Evolutionary conservation across 495 filamentous ascomycete genomes (phyloP), one percentile per base, ranked within the genome.

Genomic region (Neurospora terricola): DNA sequence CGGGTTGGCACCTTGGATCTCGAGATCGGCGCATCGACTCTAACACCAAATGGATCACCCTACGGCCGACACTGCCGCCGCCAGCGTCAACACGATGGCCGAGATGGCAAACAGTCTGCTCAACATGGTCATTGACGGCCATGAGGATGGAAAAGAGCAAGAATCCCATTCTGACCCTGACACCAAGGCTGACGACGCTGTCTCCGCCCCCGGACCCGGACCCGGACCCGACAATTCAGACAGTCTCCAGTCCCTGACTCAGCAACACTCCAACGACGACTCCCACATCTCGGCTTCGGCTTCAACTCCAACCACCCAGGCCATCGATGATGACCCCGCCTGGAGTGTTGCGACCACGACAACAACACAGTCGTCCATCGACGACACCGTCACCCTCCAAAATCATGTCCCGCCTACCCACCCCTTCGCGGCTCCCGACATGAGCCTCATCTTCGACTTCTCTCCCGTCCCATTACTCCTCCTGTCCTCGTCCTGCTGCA

Each of bases 381-480:
- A 66, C 27, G 54, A 66, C 6, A 34, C 54, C 54, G 7, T 66
- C 54, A 36, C 30, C 54, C 27, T 66, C 30, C 54, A 66, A 34
- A 9, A 34, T 8, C 5, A 66, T 66, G 54, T 66, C 54, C 54
- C 54, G 23, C 27, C 27, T 34, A 66, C 54, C 11, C 54, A 66
- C 12, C 54, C 54, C 27, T 66, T 66, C 1, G 54, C 70, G 5
- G 36, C 39, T 38, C 71, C 71, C n/a, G 76, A 79, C 69, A 30
- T 77, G 3, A 66, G 62, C 72, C 69, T 75, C 34, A 34, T 88
- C 69, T 84, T 84, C 76, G 86, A 86, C 72, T 76, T 80, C 48
- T 86, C 83, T 0, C 87, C 88, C 1, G 81, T 85, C 3, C 84
- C 87, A 2, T 83, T 83, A 14, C 77, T 89, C 37, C 73, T 89